Evolutionary conservation across 495 filamentous ascomycete genomes (phyloP).

Genomic region (Podospora sp.): DNA sequence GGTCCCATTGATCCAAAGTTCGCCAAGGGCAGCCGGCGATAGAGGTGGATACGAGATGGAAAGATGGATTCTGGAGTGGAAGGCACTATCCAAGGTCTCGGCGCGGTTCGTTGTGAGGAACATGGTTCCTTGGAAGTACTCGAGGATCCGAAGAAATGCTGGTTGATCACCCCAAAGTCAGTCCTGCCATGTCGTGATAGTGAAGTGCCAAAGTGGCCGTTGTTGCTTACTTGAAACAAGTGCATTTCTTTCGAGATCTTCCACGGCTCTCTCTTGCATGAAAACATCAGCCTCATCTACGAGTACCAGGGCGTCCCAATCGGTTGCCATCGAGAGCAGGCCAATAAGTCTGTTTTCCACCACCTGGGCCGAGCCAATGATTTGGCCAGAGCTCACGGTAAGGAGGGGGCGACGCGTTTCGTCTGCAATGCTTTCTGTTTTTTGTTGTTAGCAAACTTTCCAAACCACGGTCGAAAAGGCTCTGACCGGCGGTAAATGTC

Average conservation of each 20-base stretch:
- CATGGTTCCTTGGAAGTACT: constrained; percentile 18
- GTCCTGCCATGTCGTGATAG: no score
- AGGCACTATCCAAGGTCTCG: constrained; percentile 17
- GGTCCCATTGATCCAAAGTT: no score
- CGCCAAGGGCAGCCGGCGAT: no score
- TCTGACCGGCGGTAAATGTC: constrained; percentile 20
- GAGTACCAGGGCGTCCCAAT: constrained; percentile 55
- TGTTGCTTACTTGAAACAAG: constrained; percentile 15
- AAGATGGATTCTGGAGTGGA: constrained; percentile 12
- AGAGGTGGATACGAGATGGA: no score
- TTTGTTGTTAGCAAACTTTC: no score
- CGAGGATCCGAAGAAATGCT: constrained; percentile 17
- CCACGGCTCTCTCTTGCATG: constrained; percentile 32
- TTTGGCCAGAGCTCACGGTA: constrained; percentile 15
- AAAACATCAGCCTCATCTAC: constrained; percentile 63
- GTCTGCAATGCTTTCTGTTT: constrained; percentile 16
- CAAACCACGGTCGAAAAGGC: no score
- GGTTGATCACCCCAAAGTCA: no score
- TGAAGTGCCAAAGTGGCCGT: no score
- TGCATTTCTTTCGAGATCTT: constrained; percentile 8
- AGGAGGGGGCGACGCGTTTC: constrained; percentile 3
- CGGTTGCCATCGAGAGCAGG: constrained; percentile 41
- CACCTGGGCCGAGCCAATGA: constrained; percentile 24
- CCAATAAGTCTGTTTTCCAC: constrained; percentile 44
- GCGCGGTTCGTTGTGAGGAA: constrained; percentile 19